These are phyloP conservation scores for Fusarium compactum DNA, from an alignment of 2,329 filamentous ascomycete genomes.

Conservation along the genomic window DNA sequence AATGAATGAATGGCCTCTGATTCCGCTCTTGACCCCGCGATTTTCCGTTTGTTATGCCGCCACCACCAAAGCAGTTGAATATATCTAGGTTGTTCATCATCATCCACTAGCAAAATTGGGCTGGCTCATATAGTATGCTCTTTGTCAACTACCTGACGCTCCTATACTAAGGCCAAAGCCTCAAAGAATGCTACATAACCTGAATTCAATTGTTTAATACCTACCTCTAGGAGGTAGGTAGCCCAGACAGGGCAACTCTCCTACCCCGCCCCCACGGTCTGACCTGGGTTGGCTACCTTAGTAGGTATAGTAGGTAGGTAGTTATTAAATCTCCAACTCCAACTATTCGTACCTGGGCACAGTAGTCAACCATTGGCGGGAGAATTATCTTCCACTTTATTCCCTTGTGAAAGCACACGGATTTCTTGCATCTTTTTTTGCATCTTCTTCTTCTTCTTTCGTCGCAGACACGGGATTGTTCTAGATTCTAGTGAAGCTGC, in stretches of 20 bases:
- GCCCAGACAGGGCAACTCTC: neutral
- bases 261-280: slow-evolving; percentile 19
- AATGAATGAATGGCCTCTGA: neutral
- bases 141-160: neutral
- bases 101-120: neutral
- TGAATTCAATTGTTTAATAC: neutral
- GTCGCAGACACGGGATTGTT: slow-evolving; percentile 52
- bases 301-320: neutral
- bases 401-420: slow-evolving; percentile 14
- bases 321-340: slow-evolving; percentile 27
- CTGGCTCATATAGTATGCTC: neutral
- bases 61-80: neutral
- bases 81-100: neutral
- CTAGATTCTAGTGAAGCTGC: neutral
- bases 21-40: slow-evolving; percentile 19
- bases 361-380: slow-evolving; percentile 1
- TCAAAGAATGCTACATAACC: neutral
- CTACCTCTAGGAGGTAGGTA: neutral
- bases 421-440: slow-evolving; percentile 35
- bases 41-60: slow-evolving; percentile 20
- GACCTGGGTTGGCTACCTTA: neutral
- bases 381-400: slow-evolving; percentile 8
- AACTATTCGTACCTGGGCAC: neutral
- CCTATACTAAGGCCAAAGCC: neutral
- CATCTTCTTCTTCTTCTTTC: slow-evolving; percentile 41